Conservation (phyloP, 371 early-diverging fungal species). For the Mucor sp. region DNA sequence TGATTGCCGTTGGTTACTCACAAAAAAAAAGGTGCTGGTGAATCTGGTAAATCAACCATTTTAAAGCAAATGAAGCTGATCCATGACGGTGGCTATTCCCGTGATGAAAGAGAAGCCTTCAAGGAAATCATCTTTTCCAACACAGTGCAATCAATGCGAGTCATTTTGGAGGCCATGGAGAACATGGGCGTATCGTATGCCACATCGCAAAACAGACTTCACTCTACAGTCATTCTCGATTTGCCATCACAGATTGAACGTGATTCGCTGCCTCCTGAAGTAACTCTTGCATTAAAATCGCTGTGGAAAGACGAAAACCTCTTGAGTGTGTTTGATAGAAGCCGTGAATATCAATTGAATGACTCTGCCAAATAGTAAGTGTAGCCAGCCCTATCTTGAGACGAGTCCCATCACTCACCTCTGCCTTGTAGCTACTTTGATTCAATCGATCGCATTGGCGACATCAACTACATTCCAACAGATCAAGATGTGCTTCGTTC, state of each 20-base stretch:
- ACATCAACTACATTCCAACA: constrained; percentile 75
- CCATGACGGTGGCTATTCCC: constrained; percentile 88
- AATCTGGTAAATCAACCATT: constrained; percentile 96
- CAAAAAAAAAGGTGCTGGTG: constrained; percentile 20
- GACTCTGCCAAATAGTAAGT: constrained; percentile 81
- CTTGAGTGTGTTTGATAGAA: constrained; percentile 65
- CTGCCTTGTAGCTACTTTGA: constrained; percentile 74
- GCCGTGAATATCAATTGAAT: constrained; percentile 85
- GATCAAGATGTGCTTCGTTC: constrained; percentile 87
- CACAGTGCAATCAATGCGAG: constrained; percentile 86
- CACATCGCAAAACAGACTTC: constrained; percentile 55
- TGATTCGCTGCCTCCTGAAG: constrained; percentile 62
- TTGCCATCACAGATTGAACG: constrained; percentile 68
- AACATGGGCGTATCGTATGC: constrained; percentile 67
- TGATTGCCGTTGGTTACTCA: background rate
- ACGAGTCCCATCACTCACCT: background rate
- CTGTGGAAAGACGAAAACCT: constrained; percentile 84
- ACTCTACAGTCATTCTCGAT: constrained; percentile 51
- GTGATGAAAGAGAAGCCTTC: constrained; percentile 84
- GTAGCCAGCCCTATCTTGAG: background rate
- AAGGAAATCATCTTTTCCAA: constrained; percentile 90
- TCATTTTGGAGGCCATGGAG: constrained; percentile 88
- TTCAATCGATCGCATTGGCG: constrained; percentile 80
- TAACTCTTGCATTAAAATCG: constrained; percentile 64
- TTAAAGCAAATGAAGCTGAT: constrained; percentile 97